Evolutionary conservation across 345 rosid genomes (phyloP).

Genomic region (Moringa oleifera): DNA sequence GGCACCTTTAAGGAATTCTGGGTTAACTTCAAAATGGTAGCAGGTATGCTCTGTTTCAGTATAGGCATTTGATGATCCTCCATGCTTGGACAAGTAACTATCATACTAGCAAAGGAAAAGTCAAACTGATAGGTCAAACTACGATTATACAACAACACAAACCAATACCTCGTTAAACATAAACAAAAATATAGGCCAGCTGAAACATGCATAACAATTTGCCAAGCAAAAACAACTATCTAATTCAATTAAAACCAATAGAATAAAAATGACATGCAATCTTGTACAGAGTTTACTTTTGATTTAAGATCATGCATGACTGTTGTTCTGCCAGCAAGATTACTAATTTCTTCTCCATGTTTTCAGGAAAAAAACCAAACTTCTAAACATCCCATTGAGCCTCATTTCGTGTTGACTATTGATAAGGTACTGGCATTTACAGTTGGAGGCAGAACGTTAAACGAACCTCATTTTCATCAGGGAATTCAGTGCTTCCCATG

Average conservation of each 20-base stretch:
- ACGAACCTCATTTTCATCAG: slow-evolving; percentile 95
- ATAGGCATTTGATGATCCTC: slow-evolving; percentile 96
- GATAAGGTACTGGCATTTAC: neutral
- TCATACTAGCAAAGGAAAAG: slow-evolving; percentile 77
- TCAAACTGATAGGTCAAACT: slow-evolving; percentile 31
- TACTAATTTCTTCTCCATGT: too few species aligned
- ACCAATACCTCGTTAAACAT: too few species aligned
- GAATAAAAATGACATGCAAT: neutral
- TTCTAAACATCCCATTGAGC: too few species aligned
- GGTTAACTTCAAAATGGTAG: slow-evolving; percentile 95
- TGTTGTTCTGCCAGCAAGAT: too few species aligned
- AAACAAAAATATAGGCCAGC: neutral
- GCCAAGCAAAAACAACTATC: neutral
- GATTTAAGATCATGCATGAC: too few species aligned
- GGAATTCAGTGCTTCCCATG: slow-evolving; percentile 93
- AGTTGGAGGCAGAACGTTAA: neutral
- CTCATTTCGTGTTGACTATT: too few species aligned
- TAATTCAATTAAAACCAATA: neutral
- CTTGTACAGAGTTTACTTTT: neutral
- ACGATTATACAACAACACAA: slow-evolving; percentile 2
- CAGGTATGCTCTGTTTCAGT: slow-evolving; percentile 94
- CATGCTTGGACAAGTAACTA: slow-evolving; percentile 97
- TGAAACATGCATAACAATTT: neutral
- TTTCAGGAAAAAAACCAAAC: too few species aligned
- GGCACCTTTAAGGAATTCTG: slow-evolving; percentile 80